Conservation (phyloP, 768 basidiomycete genomes). For the Clitopilus hobsonii region DNA sequence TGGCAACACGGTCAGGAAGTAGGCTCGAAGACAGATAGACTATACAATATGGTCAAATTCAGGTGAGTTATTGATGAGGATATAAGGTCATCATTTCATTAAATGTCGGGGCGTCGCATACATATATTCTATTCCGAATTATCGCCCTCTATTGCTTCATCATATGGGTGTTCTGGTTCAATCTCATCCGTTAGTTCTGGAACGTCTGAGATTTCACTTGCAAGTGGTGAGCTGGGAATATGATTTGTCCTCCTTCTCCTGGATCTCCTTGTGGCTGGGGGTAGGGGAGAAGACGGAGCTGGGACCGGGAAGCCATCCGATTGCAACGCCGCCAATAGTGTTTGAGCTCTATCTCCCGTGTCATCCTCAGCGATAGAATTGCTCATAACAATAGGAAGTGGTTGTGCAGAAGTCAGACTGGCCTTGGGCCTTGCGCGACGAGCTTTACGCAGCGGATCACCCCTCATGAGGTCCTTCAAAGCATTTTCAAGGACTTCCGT, state of each 20-base stretch:
- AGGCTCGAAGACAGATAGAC: too few relatives aligned
- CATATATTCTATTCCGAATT: too few relatives aligned
- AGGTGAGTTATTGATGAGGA: too few relatives aligned
- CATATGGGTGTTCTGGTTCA: neutral
- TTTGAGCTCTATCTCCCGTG: constrained; percentile 54
- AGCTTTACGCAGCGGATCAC: constrained; percentile 58
- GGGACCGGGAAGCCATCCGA: constrained; percentile 56
- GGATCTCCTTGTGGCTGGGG: constrained; percentile 31
- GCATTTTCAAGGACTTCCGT: constrained; percentile 70
- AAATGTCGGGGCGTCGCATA: too few relatives aligned
- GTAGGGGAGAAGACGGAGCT: constrained; percentile 43
- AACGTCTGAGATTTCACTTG: constrained; percentile 25
- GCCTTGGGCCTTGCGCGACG: constrained; percentile 42
- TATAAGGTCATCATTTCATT: too few relatives aligned
- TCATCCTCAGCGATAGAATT: constrained; percentile 24
- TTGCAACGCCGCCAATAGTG: constrained; percentile 73
- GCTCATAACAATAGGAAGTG: constrained; percentile 29
- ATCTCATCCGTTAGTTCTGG: constrained; percentile 9
- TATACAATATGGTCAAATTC: too few relatives aligned
- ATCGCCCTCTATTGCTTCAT: constrained; percentile 1
- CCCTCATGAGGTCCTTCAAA: constrained; percentile 67
- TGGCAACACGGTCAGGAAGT: too few relatives aligned
- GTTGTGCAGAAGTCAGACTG: constrained; percentile 27
- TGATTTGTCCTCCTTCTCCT: constrained; percentile 27
- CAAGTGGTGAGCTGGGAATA: constrained; percentile 26